These are phyloP conservation scores for Trichoderma oligosporum DNA, from an alignment of 2,329 filamentous ascomycete species.

Conservation along the genomic window DNA sequence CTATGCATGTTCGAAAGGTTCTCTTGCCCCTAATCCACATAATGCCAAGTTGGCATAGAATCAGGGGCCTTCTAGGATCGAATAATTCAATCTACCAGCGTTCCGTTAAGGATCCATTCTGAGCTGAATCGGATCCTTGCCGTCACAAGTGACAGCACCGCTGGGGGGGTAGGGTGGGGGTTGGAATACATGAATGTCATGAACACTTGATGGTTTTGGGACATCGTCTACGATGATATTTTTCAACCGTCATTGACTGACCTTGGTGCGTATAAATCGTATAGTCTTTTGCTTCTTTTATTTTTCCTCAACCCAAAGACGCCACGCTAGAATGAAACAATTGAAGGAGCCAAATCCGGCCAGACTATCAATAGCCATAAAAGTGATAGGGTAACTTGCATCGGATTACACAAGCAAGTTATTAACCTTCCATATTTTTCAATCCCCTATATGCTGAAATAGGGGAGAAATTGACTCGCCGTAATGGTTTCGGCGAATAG, in stretches of 20 bases:
- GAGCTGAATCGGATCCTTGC: slow-evolving; percentile 66
- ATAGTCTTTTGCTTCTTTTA: neutral
- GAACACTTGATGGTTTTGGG: too few species aligned
- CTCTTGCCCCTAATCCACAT: slow-evolving; percentile 41
- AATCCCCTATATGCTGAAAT: slow-evolving; percentile 64
- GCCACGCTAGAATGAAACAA: slow-evolving; percentile 35
- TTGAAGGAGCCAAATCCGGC: slow-evolving; percentile 7
- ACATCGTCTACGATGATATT: neutral
- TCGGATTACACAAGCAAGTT: slow-evolving; percentile 1
- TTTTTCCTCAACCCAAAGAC: slow-evolving; percentile 27
- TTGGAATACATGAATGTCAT: neutral
- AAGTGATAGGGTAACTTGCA: neutral
- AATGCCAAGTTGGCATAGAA: slow-evolving; percentile 27
- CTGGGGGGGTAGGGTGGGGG: slow-evolving; percentile 43
- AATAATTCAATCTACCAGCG: slow-evolving; percentile 62
- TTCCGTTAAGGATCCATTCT: slow-evolving; percentile 76
- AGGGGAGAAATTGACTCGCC: slow-evolving; percentile 74
- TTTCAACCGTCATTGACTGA: slow-evolving; percentile 23
- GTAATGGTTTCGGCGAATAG: slow-evolving; percentile 93
- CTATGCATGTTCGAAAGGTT: slow-evolving; percentile 39
- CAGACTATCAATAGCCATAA: slow-evolving; percentile 3
- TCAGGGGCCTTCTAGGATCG: slow-evolving; percentile 40
- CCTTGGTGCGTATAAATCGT: slow-evolving; percentile 21
- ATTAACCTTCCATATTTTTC: slow-evolving; percentile 22
- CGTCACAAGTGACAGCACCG: slow-evolving; percentile 70